These are phyloP conservation scores for Penicillium carneum DNA, from an alignment of 2,329 filamentous ascomycete species.

Conservation along the genomic window DNA sequence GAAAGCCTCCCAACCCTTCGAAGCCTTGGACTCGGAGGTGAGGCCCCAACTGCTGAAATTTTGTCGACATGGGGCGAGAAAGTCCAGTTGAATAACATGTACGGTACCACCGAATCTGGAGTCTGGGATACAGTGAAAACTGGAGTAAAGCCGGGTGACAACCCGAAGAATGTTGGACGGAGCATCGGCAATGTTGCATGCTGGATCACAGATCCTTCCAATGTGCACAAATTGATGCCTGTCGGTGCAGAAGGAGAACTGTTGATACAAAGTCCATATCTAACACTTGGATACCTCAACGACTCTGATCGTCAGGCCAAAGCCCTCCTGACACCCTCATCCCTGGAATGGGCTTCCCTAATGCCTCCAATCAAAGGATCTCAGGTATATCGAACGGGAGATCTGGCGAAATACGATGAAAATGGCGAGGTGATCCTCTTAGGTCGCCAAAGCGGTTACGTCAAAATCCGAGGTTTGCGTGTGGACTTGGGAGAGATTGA, in stretches of 20 bases:
- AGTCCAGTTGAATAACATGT: background rate
- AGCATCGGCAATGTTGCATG: background rate
- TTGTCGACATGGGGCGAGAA: background rate
- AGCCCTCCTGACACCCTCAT: background rate
- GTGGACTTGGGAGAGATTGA: background rate
- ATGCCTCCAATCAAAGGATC: background rate
- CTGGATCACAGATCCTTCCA: background rate
- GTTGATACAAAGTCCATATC: background rate
- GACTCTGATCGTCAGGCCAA: background rate
- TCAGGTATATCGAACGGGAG: background rate
- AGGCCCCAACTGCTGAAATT: background rate
- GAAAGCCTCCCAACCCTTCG: background rate
- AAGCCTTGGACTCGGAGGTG: background rate
- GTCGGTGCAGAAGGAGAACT: background rate
- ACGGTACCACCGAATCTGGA: background rate
- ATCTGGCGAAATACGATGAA: background rate
- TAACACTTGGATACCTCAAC: background rate
- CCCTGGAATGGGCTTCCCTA: background rate
- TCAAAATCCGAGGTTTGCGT: background rate
- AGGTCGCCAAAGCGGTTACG: background rate
- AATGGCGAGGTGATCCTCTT: background rate
- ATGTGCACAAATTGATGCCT: background rate
- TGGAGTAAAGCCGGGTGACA: background rate
- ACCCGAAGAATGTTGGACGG: background rate
- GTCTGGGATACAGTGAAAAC: background rate